Evolutionary conservation across 495 filamentous ascomycete species (phyloP), one percentile per base, ranked within the genome.

Genomic region (Annulohypoxylon nitens): DNA sequence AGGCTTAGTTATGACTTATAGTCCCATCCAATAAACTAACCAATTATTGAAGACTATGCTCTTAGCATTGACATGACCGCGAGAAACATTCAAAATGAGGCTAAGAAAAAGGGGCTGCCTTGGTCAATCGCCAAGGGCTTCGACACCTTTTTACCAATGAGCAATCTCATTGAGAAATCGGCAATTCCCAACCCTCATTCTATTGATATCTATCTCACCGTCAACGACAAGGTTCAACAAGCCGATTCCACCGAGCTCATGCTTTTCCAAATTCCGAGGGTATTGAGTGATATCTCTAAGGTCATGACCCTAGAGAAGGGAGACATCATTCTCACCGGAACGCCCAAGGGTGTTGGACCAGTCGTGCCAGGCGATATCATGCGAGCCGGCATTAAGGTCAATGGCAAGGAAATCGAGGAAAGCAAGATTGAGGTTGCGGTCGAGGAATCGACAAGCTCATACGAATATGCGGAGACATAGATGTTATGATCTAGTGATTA

Each of bases 101-200:
- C 94, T 63, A 98, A 98, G 87, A 93, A 92, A 83, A 97, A 97
- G 85, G 93, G 95, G 14, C 88, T 98, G n/a, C 96, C 96, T 14
- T 99, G 96, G 96, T 88, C 90, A 63, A 96, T 97, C 69, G 89
- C 91, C 67, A 99, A 99, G 83, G 97, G 97, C 43, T 98, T 97
- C 80, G 97, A 98, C 77, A 98, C 96, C 20, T 99, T 99, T 86
- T 86, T 95, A 9, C 96, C 96, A 53, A 86, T 99, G 67, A 91
- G 88, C 70, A 82, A 91, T 45, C 85, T 90, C 63, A 97, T 99
- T 69, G 81, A 88, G 47, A 96, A 94, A 83, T 84, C 88, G 18
- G 83, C 82, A 63, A 92, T 98, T 70, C 90, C 92, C 12, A 90
- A 98, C 84, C 96, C 96, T 37, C 93, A 98, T 77, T 88, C 93